phyloP scores from a whole-genome alignment of 371 early-diverging fungal genomes.

The Batkoa obscura region DNA sequence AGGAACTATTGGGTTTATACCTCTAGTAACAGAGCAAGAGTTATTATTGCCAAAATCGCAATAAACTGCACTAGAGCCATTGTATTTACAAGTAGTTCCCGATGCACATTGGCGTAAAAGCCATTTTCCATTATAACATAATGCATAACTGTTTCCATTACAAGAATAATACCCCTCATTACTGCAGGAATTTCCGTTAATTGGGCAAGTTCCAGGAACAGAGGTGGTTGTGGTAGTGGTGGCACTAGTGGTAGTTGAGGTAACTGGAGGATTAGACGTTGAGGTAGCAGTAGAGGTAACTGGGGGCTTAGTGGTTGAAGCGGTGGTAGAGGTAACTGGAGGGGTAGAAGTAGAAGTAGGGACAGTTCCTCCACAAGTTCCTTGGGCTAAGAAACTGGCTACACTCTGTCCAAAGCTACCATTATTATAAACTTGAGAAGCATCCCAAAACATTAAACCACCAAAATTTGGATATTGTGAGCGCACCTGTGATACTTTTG shows the following conservation, averaged over 20 bases:
- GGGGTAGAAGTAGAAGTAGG: background rate
- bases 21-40: background rate
- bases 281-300: background rate
- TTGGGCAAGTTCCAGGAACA: background rate
- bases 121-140: slow-evolving; percentile 5
- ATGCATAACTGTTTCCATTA: slow-evolving; percentile 3
- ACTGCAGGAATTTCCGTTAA: background rate
- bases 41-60: slow-evolving; percentile 1
- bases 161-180: background rate
- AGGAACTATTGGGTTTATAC: background rate
- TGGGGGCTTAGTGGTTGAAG: no score
- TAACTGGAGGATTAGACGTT: background rate
- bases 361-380: background rate
- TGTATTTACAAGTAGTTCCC: background rate
- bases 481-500: background rate
- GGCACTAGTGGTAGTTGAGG: background rate
- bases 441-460: slow-evolving; percentile 43
- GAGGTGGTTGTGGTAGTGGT: background rate
- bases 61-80: background rate
- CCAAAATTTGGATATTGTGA: background rate
- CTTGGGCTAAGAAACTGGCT: slow-evolving; percentile 4
- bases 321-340: background rate
- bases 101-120: background rate
- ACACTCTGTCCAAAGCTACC: slow-evolving; percentile 9
- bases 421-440: slow-evolving; percentile 7